Base-by-base conservation (phyloP, 1,284 basidiomycete species). In the Marasmius sp. region DNA sequence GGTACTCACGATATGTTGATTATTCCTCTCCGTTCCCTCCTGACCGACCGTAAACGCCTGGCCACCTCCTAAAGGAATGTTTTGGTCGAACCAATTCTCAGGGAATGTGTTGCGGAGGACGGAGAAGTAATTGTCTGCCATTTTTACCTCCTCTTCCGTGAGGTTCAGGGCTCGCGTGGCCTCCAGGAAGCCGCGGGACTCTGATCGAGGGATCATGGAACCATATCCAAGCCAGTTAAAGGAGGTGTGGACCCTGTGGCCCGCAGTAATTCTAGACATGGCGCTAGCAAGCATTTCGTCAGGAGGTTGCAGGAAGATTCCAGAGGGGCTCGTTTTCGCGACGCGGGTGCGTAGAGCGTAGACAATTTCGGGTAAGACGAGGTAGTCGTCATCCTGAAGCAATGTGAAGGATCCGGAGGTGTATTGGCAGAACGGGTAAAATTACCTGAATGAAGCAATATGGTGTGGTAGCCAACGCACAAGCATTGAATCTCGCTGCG, bases 81-180 rank as follows among this genome's bases (percentile, higher is more conserved):
- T 83, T 65, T 86, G 82, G 68, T 88, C 85, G 63, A 86, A 82
- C 86, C 88, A 89, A 16, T 79, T 70, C 64, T 84, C 80, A 1
- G 81, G 77, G 14, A 77, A 68, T 33, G 71, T 67, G 64, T 89
- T 89, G 59, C 75, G 76, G 56, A 90, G 72, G 58, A 90, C 75
- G 4, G 86, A 79, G 68, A 83, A 90, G 66, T 88, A 89, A 65
- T 89, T 90, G 68, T 91, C 88, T 1, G 87, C 85, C 87, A 88
- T 89, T 64, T 82, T 79, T 68, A 79, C 74, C 66, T 87, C 81
- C 47, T 84, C 83, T 3, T 77, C 70, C 0, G 82, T 75, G 39
- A 79, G 71, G 45, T 82, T 75, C 45, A 88, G 70, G 36, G 62
- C 58, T 12, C 74, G 67, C 66, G 89, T 72, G 22, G 87, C 73